phyloP scores from a whole-genome alignment of 2,329 filamentous ascomycete genomes.

The Colletotrichum eleusines region DNA sequence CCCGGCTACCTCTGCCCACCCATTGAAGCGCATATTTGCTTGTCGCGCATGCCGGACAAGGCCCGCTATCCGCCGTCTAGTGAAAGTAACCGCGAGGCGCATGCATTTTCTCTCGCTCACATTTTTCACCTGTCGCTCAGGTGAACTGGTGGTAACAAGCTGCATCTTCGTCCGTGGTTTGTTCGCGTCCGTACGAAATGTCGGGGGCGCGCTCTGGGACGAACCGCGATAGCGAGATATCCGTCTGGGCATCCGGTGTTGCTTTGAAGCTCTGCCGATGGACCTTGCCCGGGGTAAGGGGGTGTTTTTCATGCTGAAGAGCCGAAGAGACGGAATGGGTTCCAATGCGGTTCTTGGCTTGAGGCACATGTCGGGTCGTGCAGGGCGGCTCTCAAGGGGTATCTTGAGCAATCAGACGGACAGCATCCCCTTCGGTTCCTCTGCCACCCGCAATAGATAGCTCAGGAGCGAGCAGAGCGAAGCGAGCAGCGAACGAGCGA shows the following conservation, averaged over 20 bases:
- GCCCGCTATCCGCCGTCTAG: constrained; percentile 26
- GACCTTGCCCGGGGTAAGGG: constrained; percentile 30
- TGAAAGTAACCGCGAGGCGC: constrained; percentile 33
- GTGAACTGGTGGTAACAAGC: constrained; percentile 5
- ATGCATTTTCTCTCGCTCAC: constrained; percentile 33
- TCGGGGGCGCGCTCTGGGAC: constrained; percentile 17
- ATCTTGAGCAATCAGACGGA: constrained; percentile 4
- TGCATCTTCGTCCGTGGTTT: constrained; percentile 18
- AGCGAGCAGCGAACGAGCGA: constrained; percentile 26
- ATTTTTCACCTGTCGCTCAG: background rate
- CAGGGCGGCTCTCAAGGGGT: constrained; percentile 24
- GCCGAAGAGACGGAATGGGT: constrained; percentile 35
- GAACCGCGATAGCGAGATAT: constrained; percentile 20
- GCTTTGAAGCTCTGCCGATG: constrained; percentile 33
- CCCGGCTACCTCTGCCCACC: constrained; percentile 35
- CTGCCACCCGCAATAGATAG: constrained; percentile 1
- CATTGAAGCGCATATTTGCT: constrained; percentile 38
- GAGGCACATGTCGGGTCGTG: constrained; percentile 33
- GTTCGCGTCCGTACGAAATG: constrained; percentile 21
- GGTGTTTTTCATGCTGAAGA: constrained; percentile 26
- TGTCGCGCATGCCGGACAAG: constrained; percentile 29
- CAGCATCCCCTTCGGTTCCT: background rate
- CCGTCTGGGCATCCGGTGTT: constrained; percentile 6
- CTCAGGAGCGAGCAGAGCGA: constrained; percentile 22
- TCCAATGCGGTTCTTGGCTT: constrained; percentile 30